Evolutionary conservation across 441 rosid species (phyloP), one percentile per base, ranked within the genome.

Genomic region (Adansonia madagascariensis): DNA sequence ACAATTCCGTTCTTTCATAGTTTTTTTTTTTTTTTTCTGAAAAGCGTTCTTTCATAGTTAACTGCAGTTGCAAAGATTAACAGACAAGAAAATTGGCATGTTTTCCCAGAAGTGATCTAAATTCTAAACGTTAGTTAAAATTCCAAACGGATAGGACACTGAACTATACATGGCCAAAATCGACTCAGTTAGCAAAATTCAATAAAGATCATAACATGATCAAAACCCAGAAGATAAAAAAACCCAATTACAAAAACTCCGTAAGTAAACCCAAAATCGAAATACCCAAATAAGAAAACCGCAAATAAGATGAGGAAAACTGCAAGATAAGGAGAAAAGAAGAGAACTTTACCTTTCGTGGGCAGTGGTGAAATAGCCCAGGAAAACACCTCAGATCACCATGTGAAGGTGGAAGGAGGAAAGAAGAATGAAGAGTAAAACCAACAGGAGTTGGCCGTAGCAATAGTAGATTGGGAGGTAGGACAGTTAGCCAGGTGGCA

Each of bases 191-290:
- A 49, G 20, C 4, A 52, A 71, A 50, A 27, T 72, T 39, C 50
- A 72, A 56, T 0, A 72, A 72, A 72, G 15, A 72, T 17, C 52
- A 18, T 72, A 55, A 56, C 52, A 2, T 46, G 2, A 74, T 47
- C 5, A 47, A 59, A 68, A 11, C 15, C 14, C n/a, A 11, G 57
- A 43, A 76, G 1, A 56, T 20, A 52, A 53, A 35, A 20, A 53
- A 75, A 20, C n/a, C 22, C 39, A 53, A 20, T 4, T 52, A 35
- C 7, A 3, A 31, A 75, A 75, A 35, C 53, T 9, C 56, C 43
- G 1, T 60, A 44, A 75, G 50, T 4, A 75, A 39, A 55, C 78
- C 78, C 39, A 50, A 62, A 59, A 47, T 65, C 39, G 39, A 75
- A 64, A 18, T 39, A 12, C 71, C 71, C 69, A 52, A 7, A 73